Percentiles rank a stretch among this genome's conserved stretches.
Conservation (phyloP, 2,329 filamentous ascomycete genomes). For the Phialemoniopsis sp. region DNA sequence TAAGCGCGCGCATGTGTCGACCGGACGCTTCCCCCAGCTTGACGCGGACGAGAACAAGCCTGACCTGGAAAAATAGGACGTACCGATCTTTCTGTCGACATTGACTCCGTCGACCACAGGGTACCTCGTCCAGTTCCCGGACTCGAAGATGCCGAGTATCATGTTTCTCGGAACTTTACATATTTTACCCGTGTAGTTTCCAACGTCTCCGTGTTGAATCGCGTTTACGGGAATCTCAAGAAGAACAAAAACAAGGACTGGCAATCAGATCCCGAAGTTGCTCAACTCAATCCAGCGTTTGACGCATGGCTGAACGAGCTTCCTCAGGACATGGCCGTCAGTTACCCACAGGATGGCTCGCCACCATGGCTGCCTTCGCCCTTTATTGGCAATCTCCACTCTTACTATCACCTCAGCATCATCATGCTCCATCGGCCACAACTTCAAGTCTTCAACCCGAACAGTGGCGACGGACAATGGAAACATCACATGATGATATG, state of each 20-base stretch:
- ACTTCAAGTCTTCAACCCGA: conserved; percentile 72
- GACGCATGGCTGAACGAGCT: conserved; percentile 72
- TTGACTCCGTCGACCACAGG: conserved; percentile 72
- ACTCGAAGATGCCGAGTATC: conserved; percentile 69
- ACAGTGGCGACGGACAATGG: conserved; percentile 69
- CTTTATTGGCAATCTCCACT: conserved; percentile 84
- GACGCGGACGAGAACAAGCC: background rate
- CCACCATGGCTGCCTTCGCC: conserved; percentile 82
- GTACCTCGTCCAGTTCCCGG: conserved; percentile 60
- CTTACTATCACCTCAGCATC: conserved; percentile 80
- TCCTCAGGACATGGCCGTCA: conserved; percentile 72
- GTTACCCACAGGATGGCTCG: conserved; percentile 73
- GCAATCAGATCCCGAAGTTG: conserved; percentile 80
- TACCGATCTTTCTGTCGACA: conserved; percentile 70
- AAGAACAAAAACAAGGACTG: conserved; percentile 70
- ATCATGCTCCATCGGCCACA: conserved; percentile 89
- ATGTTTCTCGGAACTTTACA: conserved; percentile 77
- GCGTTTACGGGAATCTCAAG: conserved; percentile 68
- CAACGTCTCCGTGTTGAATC: conserved; percentile 74
- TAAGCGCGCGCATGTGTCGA: conserved; percentile 23
- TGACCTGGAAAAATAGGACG: conserved; percentile 59
- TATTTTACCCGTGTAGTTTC: conserved; percentile 75
- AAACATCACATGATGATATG: conserved; percentile 84
- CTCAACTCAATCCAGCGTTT: conserved; percentile 73
- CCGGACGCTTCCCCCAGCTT: background rate